Percentiles rank a stretch among this genome's conserved stretches.
Evolutionary conservation across 116 monocot genomes (phyloP).

Genomic region (Cymodocea nodosa): DNA sequence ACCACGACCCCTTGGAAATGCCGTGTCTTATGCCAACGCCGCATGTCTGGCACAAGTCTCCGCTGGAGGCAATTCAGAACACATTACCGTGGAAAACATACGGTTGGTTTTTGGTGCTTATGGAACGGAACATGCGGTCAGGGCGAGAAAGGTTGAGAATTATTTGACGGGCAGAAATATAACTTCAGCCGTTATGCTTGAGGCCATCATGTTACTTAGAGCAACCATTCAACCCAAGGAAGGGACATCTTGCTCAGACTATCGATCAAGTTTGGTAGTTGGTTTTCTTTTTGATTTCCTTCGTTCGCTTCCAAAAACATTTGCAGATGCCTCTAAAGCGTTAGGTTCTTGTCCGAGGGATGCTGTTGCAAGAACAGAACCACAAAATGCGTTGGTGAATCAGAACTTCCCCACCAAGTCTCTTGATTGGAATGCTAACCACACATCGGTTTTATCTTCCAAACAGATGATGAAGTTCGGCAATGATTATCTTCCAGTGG

Average conservation of each 20-base stretch:
- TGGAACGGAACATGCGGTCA: slow-evolving; percentile 46
- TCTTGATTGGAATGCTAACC: slow-evolving; percentile 1
- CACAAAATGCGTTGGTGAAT: background rate
- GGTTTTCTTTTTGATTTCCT: slow-evolving; percentile 62
- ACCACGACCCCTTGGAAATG: slow-evolving; percentile 73
- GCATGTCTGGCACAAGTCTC: slow-evolving; percentile 54
- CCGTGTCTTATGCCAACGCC: slow-evolving; percentile 63
- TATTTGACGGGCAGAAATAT: slow-evolving; percentile 44
- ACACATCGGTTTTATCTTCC: slow-evolving; percentile 24
- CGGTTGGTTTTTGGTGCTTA: slow-evolving; percentile 72
- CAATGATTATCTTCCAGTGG: slow-evolving; percentile 50
- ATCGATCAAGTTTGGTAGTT: slow-evolving; percentile 55
- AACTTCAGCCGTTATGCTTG: slow-evolving; percentile 28
- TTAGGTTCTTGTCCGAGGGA: background rate
- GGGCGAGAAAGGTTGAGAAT: slow-evolving; percentile 60
- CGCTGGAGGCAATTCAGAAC: slow-evolving; percentile 10
- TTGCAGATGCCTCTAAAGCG: background rate
- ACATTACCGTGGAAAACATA: slow-evolving; percentile 21
- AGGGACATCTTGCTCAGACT: slow-evolving; percentile 34
- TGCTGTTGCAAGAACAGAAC: background rate
- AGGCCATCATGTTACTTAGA: slow-evolving; percentile 47
- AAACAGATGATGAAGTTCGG: slow-evolving; percentile 33
- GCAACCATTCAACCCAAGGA: slow-evolving; percentile 29
- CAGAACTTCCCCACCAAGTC: background rate
- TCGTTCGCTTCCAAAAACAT: slow-evolving; percentile 21